Conservation (phyloP, 208 protist genomes). For the Porcisia deanei region DNA sequence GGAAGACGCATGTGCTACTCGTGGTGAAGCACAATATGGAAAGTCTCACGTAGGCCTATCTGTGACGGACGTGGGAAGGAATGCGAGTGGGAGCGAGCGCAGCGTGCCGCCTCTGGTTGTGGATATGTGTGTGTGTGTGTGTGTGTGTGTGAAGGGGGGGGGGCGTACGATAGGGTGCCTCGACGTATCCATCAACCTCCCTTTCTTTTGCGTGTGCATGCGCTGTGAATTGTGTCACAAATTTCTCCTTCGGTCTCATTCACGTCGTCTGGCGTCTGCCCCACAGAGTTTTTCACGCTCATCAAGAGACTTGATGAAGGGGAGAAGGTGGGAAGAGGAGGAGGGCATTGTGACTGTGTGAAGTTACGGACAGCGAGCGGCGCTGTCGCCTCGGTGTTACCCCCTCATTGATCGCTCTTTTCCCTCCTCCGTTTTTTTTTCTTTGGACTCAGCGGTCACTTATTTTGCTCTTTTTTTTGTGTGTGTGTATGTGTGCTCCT, state of each 20-base stretch:
- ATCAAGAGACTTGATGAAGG: background rate
- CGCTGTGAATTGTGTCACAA: background rate
- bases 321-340: no score
- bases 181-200: background rate
- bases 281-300: background rate
- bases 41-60: slow-evolving; percentile 47
- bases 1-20: slow-evolving; percentile 86
- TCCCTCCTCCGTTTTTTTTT: background rate
- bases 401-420: background rate
- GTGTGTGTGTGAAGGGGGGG: background rate
- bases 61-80: background rate
- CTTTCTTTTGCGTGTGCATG: background rate
- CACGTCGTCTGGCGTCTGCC: background rate
- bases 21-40: slow-evolving; percentile 88
- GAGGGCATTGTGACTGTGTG: no score
- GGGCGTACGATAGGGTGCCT: background rate
- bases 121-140: background rate
- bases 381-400: background rate
- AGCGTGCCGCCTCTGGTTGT: background rate
- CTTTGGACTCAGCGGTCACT: background rate
- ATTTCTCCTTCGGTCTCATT: background rate
- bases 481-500: background rate
- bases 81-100: background rate
- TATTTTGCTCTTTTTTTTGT: background rate
- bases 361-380: background rate